Evolutionary conservation across 2,329 filamentous ascomycete species (phyloP), one percentile per base, ranked within the genome.

Genomic region (Hypoxylon sp.): DNA sequence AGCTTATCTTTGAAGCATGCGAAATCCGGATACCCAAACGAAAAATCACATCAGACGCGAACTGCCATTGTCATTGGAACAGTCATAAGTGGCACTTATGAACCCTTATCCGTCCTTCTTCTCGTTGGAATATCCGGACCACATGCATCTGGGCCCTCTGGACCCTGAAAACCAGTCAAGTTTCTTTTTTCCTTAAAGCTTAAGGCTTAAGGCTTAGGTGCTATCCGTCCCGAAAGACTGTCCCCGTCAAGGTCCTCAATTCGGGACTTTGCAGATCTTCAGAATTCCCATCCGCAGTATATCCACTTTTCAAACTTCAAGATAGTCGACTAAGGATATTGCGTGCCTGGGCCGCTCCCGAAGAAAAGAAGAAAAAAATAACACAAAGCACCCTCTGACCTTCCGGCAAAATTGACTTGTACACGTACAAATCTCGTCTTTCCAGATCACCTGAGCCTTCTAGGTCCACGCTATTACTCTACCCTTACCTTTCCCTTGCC

Each of bases 271-370:
- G 59, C 62, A 69, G 65, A 52, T 58, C 24, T 17, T 48, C 19
- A 62, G 51, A 65, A 59, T 48, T 66, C 62, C 62, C 62, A 65
- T 64, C 50, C 52, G 46, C 57, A 54, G 39, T 62, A 64, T 62
- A 67, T 64, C 65, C 65, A 68, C 65, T 66, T 61, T 68, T 68
- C 62, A 68, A 60, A 67, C 59, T 65, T 68, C 67, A 59, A 62
- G 56, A 64, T 70, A 67, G 46, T 62, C 58, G 51, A 65, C 47
- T 54, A 50, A 55, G 54, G 60, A 61, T 63, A 68, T 67, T 64
- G 59, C 50, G 52, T 63, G 49, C 58, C 53, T 67, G 59, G 59
- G 53, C 53, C 50, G 32, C 44, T 47, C 59, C 43, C 56, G 15
- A 50, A 51, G 22, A 34, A 30, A 32, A 44, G 37, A n/a, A 32